Base-by-base conservation (phyloP, 2,329 filamentous ascomycete genomes). In the Chalaropsis ovoidea region DNA sequence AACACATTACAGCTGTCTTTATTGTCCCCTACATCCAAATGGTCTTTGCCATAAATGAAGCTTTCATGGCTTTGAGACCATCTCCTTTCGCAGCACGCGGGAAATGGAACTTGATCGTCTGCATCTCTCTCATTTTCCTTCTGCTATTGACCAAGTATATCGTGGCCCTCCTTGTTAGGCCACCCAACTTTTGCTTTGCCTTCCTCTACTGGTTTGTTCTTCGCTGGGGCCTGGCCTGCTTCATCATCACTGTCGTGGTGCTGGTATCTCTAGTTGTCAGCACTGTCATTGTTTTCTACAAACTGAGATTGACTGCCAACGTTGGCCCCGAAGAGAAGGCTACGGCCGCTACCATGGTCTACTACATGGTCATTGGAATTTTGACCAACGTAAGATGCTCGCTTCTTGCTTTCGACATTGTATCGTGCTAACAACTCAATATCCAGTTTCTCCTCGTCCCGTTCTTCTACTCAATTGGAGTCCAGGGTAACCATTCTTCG, bases 271-370 rank as follows among this genome's bases (percentile, higher is more conserved):
- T 87, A 63, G 71, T 83, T 15, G 68, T 79, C 13, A 78, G 81
- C 69, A 77, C 78, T n/a, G 70, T 79, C 13, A 73, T 80, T 31
- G 80, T 87, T 62, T 86, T 82, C 71, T 72, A 81, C 47, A 82
- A 81, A 68, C 75, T 89, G 27, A 54, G 49, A n/a, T 35, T 43
- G 11, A 52, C 63, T 15, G 80, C 79, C 67, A 75, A 78, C 15
- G 78, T 88, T 62, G 82, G 85, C 47, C 76, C 79, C 22, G 77
- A 80, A 17, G 83, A 88, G 72, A 77, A 86, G 60, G 79, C 84
- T 66, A 78, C 82, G 42, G 86, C 86, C 3, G 88, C 86, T 6
- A 79, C 84, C 67, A 88, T 88, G 83, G 82, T 87, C 11, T 89
- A 86, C 72, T 88, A 86, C 71, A 76, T 87, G 68, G 73, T 79